These are phyloP conservation scores for Artemisia tridentata DNA, from an alignment of 129 eudicot species.

Conservation along the genomic window DNA sequence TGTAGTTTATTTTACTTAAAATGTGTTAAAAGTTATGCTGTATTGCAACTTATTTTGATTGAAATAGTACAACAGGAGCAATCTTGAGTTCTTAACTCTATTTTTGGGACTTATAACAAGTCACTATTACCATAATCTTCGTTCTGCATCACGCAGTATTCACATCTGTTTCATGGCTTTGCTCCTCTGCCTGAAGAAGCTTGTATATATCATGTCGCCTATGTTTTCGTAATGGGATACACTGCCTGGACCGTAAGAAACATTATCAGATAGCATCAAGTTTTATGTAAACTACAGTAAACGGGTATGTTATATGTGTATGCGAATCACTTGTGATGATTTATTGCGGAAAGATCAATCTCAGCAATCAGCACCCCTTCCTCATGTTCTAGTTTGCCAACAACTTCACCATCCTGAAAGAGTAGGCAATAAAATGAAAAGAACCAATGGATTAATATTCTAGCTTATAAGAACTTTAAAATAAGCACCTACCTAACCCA, in stretches of 20 bases:
- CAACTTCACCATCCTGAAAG: not conserved
- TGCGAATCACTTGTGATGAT: not conserved
- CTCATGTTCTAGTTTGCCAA: not conserved
- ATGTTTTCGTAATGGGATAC: not conserved
- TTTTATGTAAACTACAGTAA: not conserved
- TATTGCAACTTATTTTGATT: not conserved
- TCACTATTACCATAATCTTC: too few relatives aligned
- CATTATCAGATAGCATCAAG: not conserved
- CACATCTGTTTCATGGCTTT: not conserved
- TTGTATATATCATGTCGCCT: not conserved
- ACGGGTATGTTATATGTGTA: not conserved
- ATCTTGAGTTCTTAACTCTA: not conserved
- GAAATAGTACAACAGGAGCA: not conserved
- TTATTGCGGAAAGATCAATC: not conserved
- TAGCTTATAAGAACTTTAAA: too few relatives aligned
- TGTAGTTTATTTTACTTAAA: conserved; percentile 16
- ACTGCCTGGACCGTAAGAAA: conserved; percentile 11
- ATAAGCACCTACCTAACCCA: too few relatives aligned
- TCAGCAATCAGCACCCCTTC: not conserved
- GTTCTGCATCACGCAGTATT: not conserved
- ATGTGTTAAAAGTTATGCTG: not conserved
- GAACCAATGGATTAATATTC: too few relatives aligned
- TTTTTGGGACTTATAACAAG: too few relatives aligned
- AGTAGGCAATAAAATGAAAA: not conserved
- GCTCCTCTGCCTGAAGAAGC: not conserved